Conservation (phyloP, 2,329 filamentous ascomycete species). For the Trichoderma sp. region DNA sequence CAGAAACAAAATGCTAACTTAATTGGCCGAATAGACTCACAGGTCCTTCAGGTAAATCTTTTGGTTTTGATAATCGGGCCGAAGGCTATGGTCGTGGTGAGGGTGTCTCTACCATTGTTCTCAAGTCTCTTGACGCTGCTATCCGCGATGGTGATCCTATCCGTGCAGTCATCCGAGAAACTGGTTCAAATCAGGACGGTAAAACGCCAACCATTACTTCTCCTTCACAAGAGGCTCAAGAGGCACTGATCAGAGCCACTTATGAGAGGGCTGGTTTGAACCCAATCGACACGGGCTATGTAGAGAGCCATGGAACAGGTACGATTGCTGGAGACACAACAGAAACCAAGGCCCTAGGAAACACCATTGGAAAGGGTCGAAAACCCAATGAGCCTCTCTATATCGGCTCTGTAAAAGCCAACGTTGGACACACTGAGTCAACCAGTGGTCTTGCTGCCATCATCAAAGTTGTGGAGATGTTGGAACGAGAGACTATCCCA, state of each 20-base stretch:
- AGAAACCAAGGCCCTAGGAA: neutral
- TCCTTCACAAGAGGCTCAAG: slow-evolving; percentile 14
- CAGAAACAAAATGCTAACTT: neutral
- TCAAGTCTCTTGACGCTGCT: slow-evolving; percentile 16
- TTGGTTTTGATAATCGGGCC: slow-evolving; percentile 11
- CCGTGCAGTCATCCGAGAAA: slow-evolving; percentile 9
- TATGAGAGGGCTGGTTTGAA: slow-evolving; percentile 10
- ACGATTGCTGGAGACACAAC: slow-evolving; percentile 43
- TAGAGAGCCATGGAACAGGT: slow-evolving; percentile 38
- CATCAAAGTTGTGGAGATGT: slow-evolving; percentile 1
- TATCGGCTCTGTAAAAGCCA: slow-evolving; percentile 38
- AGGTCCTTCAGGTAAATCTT: slow-evolving; percentile 3
- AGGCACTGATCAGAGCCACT: neutral
- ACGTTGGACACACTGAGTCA: slow-evolving; percentile 38
- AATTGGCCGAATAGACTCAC: neutral
- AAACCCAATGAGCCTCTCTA: slow-evolving; percentile 25
- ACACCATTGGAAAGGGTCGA: neutral
- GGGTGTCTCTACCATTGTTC: slow-evolving; percentile 5
- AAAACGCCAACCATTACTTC: slow-evolving; percentile 18
- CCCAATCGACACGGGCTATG: neutral
- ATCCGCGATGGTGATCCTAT: slow-evolving; percentile 20
- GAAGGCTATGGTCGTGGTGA: slow-evolving; percentile 27
- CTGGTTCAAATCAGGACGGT: slow-evolving; percentile 21
- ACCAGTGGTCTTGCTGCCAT: slow-evolving; percentile 34
- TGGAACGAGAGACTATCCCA: slow-evolving; percentile 4